phyloP scores from a whole-genome alignment of 2,329 filamentous ascomycete species.

The Waltergamsia citrina region DNA sequence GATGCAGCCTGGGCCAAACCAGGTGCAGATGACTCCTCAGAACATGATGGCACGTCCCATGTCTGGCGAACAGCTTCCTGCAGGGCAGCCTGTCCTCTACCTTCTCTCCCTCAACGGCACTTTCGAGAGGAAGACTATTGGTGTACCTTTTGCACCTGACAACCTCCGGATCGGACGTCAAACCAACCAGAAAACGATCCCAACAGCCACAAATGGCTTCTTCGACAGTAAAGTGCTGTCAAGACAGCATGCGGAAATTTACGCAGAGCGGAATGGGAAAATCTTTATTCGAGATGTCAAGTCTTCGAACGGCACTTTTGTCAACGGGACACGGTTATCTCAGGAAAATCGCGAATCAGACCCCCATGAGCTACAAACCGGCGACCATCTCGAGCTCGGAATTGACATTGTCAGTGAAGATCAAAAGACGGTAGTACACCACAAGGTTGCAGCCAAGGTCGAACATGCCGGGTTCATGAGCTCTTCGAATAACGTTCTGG shows the following conservation, averaged over 20 bases:
- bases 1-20: slow-evolving; percentile 17
- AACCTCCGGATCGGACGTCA: slow-evolving; percentile 88
- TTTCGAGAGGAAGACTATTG: slow-evolving; percentile 95
- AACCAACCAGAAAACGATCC: slow-evolving; percentile 92
- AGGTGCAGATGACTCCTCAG: slow-evolving; percentile 26
- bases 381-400: slow-evolving; percentile 86
- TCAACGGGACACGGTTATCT: slow-evolving; percentile 84
- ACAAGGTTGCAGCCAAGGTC: slow-evolving; percentile 95
- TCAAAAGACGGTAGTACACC: slow-evolving; percentile 95
- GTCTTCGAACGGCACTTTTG: slow-evolving; percentile 97
- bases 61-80: slow-evolving; percentile 45
- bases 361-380: slow-evolving; percentile 82
- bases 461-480: slow-evolving; percentile 85
- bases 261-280: slow-evolving; percentile 76
- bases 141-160: slow-evolving; percentile 89
- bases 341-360: slow-evolving; percentile 95
- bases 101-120: slow-evolving; percentile 89
- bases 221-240: slow-evolving; percentile 98
- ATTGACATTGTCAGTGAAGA: slow-evolving; percentile 99
- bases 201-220: slow-evolving; percentile 83
- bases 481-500: slow-evolving; percentile 65
- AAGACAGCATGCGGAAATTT: slow-evolving; percentile 91
- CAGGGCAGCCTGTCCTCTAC: slow-evolving; percentile 69
- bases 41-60: slow-evolving; percentile 51
- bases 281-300: slow-evolving; percentile 97